These are phyloP conservation scores for Artomyces pyxidatus DNA, from an alignment of 768 basidiomycete genomes.

Conservation along the genomic window DNA sequence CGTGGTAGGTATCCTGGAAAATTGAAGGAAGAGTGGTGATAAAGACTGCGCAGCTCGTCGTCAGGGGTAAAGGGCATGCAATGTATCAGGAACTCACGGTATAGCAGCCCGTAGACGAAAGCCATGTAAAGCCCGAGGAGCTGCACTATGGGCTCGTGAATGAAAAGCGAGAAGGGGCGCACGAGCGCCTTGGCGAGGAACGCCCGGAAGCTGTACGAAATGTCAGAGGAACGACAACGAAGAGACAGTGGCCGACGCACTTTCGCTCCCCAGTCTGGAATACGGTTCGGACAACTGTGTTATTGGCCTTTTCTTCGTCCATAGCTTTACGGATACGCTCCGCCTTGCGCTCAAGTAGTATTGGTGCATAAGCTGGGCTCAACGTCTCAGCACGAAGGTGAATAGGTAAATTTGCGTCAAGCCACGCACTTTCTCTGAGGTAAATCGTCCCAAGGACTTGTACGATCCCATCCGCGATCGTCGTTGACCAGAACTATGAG, in stretches of 20 bases:
- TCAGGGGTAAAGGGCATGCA: too few species aligned
- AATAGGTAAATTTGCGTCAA: too few species aligned
- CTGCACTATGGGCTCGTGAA: slow-evolving; percentile 57
- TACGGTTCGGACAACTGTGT: slow-evolving; percentile 35
- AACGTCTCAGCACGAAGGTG: background rate
- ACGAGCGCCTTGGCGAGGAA: slow-evolving; percentile 47
- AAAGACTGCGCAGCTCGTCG: slow-evolving; percentile 41
- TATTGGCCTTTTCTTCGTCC: slow-evolving; percentile 38
- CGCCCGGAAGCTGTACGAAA: slow-evolving; percentile 38
- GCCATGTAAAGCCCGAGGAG: slow-evolving; percentile 62
- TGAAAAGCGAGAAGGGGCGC: slow-evolving; percentile 61
- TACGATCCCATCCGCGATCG: slow-evolving; percentile 42
- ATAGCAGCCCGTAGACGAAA: slow-evolving; percentile 46
- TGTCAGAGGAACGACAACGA: background rate
- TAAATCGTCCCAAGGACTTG: slow-evolving; percentile 49
- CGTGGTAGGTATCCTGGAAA: slow-evolving; percentile 45
- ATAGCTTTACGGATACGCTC: slow-evolving; percentile 32
- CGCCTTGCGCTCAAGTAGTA: slow-evolving; percentile 44
- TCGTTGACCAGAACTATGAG: slow-evolving; percentile 2
- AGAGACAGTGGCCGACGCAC: slow-evolving; percentile 26
- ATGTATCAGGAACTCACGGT: slow-evolving; percentile 11
- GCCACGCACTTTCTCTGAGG: slow-evolving; percentile 49
- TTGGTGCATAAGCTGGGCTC: slow-evolving; percentile 25
- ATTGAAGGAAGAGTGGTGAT: slow-evolving; percentile 58
- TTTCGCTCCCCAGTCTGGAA: slow-evolving; percentile 35